Evolutionary conservation across 2,329 filamentous ascomycete species (phyloP).

Genomic region (Pseudogymnoascus sp.): DNA sequence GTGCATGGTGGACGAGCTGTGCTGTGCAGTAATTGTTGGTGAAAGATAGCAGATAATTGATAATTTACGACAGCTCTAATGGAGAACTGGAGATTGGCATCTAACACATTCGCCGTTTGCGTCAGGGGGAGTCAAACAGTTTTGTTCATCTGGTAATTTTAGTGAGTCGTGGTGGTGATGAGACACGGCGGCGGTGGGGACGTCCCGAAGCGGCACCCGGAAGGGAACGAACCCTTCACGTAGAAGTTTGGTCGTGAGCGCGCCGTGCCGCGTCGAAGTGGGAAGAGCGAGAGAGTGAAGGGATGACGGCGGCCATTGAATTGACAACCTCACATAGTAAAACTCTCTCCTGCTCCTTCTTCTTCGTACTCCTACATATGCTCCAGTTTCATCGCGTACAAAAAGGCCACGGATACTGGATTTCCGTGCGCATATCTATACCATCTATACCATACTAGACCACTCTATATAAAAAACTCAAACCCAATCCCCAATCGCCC

Average conservation of each 20-base stretch:
- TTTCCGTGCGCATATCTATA: background rate
- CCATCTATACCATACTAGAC: background rate
- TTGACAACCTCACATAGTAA: background rate
- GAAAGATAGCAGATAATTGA: background rate
- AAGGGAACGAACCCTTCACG: background rate
- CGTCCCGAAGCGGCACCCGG: background rate
- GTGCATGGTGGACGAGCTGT: background rate
- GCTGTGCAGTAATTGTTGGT: background rate
- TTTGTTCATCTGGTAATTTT: background rate
- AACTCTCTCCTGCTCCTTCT: background rate
- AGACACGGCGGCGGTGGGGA: background rate
- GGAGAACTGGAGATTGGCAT: background rate
- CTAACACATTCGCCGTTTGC: background rate
- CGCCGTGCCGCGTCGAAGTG: background rate
- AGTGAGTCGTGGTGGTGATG: conserved; percentile 1
- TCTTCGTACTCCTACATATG: background rate
- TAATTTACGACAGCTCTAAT: background rate
- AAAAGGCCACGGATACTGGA: background rate
- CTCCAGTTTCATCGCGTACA: background rate
- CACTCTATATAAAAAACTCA: background rate
- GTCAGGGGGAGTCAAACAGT: conserved; percentile 1
- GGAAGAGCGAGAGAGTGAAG: background rate
- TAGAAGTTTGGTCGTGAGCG: background rate
- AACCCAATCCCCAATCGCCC: background rate
- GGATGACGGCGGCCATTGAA: background rate